These are phyloP conservation scores for Purshia tridentata DNA, from an alignment of 306 rosid genomes.

Conservation along the genomic window DNA sequence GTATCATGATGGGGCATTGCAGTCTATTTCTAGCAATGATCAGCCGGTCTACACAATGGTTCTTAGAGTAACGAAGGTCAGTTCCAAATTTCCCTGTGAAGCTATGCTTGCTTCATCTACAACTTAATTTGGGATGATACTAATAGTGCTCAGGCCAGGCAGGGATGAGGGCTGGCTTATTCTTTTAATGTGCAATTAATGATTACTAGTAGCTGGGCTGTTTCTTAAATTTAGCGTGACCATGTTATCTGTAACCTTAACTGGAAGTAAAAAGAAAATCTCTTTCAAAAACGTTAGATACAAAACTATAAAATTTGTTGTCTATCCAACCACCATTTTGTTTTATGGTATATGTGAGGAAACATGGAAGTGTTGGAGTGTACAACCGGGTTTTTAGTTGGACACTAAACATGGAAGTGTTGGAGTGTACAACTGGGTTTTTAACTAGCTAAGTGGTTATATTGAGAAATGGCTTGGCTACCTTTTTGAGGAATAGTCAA, in stretches of 20 bases:
- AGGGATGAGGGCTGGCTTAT: too few species aligned
- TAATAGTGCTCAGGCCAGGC: too few species aligned
- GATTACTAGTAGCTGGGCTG: not conserved
- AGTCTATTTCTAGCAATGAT: conserved; percentile 50
- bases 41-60: conserved; percentile 67
- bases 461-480: not conserved
- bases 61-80: conserved; percentile 88
- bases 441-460: conserved; percentile 1
- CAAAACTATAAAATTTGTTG: not conserved
- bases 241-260: not conserved
- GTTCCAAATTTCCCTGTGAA: conserved; percentile 18
- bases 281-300: not conserved
- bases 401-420: too few species aligned
- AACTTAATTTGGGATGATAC: not conserved
- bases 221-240: not conserved
- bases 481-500: not conserved
- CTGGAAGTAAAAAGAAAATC: not conserved
- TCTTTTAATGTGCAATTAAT: not conserved
- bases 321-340: not conserved
- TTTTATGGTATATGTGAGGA: conserved; percentile 2
- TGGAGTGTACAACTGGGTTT: not conserved
- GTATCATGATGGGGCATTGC: conserved; percentile 65
- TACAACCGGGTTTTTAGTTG: not conserved
- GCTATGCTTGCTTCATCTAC: conserved; percentile 5
- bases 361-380: not conserved